Evolutionary conservation across 768 basidiomycete species (phyloP).

Genomic region (Tephrocybe sp.): DNA sequence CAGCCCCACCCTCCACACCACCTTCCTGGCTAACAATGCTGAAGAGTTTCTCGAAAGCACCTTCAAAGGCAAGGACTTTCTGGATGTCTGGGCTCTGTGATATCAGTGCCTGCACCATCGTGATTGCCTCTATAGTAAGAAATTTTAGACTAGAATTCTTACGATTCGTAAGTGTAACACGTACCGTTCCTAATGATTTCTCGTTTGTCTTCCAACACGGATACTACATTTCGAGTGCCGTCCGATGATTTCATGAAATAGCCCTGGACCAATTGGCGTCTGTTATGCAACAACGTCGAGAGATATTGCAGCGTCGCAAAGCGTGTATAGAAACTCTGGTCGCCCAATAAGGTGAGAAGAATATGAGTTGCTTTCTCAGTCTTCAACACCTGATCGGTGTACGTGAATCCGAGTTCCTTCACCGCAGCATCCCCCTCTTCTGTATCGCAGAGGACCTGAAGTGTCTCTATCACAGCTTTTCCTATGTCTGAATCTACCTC

Average conservation of each 20-base stretch:
- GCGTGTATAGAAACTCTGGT: conserved; percentile 80
- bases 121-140: conserved; percentile 62
- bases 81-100: conserved; percentile 92
- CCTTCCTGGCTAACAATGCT: conserved; percentile 84
- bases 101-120: conserved; percentile 77
- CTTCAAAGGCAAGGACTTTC: conserved; percentile 95
- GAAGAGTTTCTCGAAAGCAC: conserved; percentile 95
- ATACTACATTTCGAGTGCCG: conserved; percentile 70
- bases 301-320: conserved; percentile 84
- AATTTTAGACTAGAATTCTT: not conserved
- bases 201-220: conserved; percentile 77
- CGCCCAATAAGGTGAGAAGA: conserved; percentile 72
- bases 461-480: conserved; percentile 89
- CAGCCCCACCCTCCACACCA: conserved; percentile 87
- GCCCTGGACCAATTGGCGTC: conserved; percentile 79
- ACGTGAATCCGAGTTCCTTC: conserved; percentile 78
- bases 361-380: conserved; percentile 71
- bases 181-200: conserved; percentile 89
- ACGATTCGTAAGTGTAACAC: conserved; percentile 18
- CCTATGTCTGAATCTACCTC: conserved; percentile 90
- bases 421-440: conserved; percentile 44
- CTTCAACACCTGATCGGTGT: conserved; percentile 77
- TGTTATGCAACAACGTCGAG: conserved; percentile 74
- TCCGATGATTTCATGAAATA: conserved; percentile 87
- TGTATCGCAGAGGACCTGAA: conserved; percentile 80